Conservation (phyloP, 495 filamentous ascomycete species). For the Podospora tetraspora region DNA sequence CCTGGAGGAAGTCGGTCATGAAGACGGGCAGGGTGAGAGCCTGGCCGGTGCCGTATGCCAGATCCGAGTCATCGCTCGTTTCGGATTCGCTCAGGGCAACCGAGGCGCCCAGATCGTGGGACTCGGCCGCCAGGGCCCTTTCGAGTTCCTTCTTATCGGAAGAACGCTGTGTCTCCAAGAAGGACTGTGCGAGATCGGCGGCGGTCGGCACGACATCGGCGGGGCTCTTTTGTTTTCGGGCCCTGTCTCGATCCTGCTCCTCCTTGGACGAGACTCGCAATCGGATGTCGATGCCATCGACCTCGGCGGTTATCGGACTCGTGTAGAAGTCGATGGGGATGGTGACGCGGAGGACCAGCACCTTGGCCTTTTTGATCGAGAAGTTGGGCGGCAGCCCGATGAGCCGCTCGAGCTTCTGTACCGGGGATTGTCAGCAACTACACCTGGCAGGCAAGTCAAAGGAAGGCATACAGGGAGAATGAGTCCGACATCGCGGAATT, state of each 20-base stretch:
- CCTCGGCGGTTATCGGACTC: slow-evolving; percentile 70
- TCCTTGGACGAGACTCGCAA: slow-evolving; percentile 40
- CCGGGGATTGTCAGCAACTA: neutral
- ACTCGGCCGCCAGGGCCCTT: slow-evolving; percentile 64
- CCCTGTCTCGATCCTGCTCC: slow-evolving; percentile 26
- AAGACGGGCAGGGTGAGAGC: slow-evolving; percentile 71
- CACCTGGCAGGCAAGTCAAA: neutral
- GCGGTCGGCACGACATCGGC: slow-evolving; percentile 62
- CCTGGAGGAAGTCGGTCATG: slow-evolving; percentile 75
- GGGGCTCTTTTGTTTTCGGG: slow-evolving; percentile 24
- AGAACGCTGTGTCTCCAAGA: slow-evolving; percentile 71
- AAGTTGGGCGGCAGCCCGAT: slow-evolving; percentile 65
- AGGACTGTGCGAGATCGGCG: slow-evolving; percentile 80
- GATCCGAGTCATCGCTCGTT: slow-evolving; percentile 52
- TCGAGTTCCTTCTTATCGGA: slow-evolving; percentile 72
- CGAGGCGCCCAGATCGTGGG: slow-evolving; percentile 56
- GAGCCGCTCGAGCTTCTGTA: slow-evolving; percentile 67
- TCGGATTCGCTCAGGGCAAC: slow-evolving; percentile 53
- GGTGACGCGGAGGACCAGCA: slow-evolving; percentile 65
- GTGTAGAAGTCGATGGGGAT: slow-evolving; percentile 77
- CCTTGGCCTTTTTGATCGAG: slow-evolving; percentile 62
- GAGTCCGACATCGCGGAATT: slow-evolving; percentile 75
- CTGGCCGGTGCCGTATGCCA: slow-evolving; percentile 65
- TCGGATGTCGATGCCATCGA: slow-evolving; percentile 69
- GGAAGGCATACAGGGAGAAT: slow-evolving; percentile 57